Evolutionary conservation across 2,329 filamentous ascomycete species (phyloP), one percentile per base, ranked within the genome.

Genomic region (Talaromyces marneffei): DNA sequence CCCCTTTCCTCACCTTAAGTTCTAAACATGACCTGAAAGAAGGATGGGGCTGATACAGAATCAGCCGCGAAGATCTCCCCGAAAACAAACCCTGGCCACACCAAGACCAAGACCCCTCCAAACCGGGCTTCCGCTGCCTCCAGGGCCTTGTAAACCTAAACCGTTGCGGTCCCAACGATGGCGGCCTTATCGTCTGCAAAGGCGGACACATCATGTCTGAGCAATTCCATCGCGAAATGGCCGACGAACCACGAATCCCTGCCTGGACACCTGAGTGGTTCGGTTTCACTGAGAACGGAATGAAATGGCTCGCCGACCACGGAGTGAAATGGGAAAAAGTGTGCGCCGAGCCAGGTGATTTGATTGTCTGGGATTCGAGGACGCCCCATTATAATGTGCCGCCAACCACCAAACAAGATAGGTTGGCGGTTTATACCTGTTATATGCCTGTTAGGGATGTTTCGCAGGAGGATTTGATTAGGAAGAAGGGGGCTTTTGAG

Each of bases 301-400:
- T 79, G 27, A 67, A 74, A 50, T 80, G 77, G 77, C 78, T 79
- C 52, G 61, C 74, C 39, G 68, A 73, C 9, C 67, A 68, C 1
- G 78, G 78, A 0, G 75, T 73, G 62, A 68, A 73, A 58, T 62
- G 74, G 18, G 52, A 73, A 40, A 80, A 80, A 67, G 66, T 79
- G 4, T 68, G 71, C 53, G 68, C 73, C 16, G 77, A 76, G n/a
- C 74, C 76, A 7, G 78, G 78, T 4, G 78, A 79, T 61, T 67
- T 80, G 62, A 72, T 80, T 2, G 68, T 80, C 7, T 79, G 78
- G 79, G 79, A 80, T 63, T 77, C 75, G 7, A 69, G 80, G 4
- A 78, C 77, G 0, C 76, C 81, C 57, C 80, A 83, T 67, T 82
- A 78, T 64, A 73, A 71, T 52, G 61, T 66, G 8, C 62, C 74